Percentiles rank a stretch among this genome's conserved stretches.
Conservation (phyloP, 331 rosid genomes). For the Malus hybrid region DNA sequence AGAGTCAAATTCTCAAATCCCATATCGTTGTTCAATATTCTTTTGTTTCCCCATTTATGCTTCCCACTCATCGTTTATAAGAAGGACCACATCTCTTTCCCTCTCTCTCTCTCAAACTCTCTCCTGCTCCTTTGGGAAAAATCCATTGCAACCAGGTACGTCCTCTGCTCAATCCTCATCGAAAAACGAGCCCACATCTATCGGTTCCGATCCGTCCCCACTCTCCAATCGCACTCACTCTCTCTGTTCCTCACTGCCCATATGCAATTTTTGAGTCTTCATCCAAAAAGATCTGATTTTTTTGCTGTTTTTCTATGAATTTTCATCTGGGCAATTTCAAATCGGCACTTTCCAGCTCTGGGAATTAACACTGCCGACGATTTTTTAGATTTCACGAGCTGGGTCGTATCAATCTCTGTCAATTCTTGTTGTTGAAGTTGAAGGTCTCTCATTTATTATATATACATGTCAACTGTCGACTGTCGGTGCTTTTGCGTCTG, state of each 20-base stretch:
- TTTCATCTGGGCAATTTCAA: not conserved
- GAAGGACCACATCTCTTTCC: not conserved
- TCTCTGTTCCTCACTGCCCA: not conserved
- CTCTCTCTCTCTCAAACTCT: not conserved
- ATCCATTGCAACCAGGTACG: constrained; percentile 6
- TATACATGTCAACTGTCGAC: constrained; percentile 29
- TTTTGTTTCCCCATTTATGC: not conserved
- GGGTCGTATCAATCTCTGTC: constrained; percentile 24
- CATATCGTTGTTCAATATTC: not conserved
- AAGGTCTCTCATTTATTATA: constrained; percentile 8
- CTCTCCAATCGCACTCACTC: not conserved
- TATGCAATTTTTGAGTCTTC: not conserved
- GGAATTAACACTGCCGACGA: constrained; percentile 9
- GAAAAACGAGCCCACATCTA: not conserved
- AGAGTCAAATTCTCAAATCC: not conserved
- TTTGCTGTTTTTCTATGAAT: not conserved
- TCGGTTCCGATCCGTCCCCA: not conserved
- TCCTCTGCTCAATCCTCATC: not conserved
- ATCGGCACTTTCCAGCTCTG: not conserved
- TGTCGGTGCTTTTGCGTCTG: constrained; percentile 35
- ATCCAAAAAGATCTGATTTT: constrained; percentile 9
- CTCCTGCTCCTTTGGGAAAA: not conserved
- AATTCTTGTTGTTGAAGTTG: not conserved
- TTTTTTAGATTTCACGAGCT: constrained; percentile 9
- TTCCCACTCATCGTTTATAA: not conserved